A percentile compares a stretch with the other conserved stretches of the same genome.
Evolutionary conservation across 2,329 filamentous ascomycete species (phyloP).

Genomic region (Stemphylium lycopersici): DNA sequence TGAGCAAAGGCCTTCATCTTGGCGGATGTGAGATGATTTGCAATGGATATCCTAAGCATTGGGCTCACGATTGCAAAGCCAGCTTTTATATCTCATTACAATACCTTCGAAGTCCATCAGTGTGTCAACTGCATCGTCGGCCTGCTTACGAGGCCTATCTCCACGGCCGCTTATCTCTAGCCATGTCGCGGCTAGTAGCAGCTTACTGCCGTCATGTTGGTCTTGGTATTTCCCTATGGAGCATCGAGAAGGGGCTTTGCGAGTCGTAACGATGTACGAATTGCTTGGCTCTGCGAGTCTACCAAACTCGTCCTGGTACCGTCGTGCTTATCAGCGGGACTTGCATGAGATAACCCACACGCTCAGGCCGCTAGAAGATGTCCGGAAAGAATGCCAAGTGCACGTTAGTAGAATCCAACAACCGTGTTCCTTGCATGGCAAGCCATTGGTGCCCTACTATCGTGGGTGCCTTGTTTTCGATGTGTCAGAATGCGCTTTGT

Average conservation of each 20-base stretch:
- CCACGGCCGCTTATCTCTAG: slow-evolving; percentile 11
- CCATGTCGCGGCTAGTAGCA: slow-evolving; percentile 6
- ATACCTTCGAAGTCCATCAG: background rate
- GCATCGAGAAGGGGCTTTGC: background rate
- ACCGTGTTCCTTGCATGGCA: background rate
- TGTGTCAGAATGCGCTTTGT: background rate
- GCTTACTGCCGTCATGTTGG: slow-evolving; percentile 1
- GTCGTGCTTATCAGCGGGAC: slow-evolving; percentile 18
- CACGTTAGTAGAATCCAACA: background rate
- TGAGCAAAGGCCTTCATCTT: slow-evolving; percentile 32
- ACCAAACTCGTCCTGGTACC: background rate
- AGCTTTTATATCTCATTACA: slow-evolving; percentile 5
- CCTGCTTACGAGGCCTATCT: slow-evolving; percentile 9
- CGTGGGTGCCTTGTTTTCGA: background rate
- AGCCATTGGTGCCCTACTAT: background rate
- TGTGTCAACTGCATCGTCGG: slow-evolving; percentile 8
- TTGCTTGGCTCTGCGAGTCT: slow-evolving; percentile 4
- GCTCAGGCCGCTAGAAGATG: slow-evolving; percentile 6
- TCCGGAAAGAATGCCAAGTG: slow-evolving; percentile 13
- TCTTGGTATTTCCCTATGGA: slow-evolving; percentile 10
- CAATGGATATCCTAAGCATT: background rate
- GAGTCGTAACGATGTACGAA: slow-evolving; percentile 1
- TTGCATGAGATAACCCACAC: slow-evolving; percentile 11
- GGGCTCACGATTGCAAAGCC: background rate
- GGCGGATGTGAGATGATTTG: background rate